A percentile compares a stretch with the other conserved stretches of the same genome.
Conservation (phyloP, 116 monocot species). For the Iris pallida region DNA sequence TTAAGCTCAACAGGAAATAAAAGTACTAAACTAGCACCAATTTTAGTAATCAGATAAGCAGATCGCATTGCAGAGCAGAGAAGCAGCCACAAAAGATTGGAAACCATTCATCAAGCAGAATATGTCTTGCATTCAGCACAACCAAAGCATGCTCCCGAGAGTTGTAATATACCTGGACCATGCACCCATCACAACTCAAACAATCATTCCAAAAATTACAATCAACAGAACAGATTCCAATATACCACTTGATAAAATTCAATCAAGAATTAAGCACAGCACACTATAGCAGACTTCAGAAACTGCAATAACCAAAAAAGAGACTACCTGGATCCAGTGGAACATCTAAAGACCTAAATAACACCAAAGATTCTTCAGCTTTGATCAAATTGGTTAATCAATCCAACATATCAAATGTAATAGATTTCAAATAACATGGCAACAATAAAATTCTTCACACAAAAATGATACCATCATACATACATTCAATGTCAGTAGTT, state of each 20-base stretch:
- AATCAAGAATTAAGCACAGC: slow-evolving; percentile 3
- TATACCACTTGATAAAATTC: background rate
- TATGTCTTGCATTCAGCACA: slow-evolving; percentile 20
- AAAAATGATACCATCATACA: too few relatives aligned
- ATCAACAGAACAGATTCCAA: background rate
- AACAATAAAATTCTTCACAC: too few relatives aligned
- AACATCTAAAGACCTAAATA: background rate
- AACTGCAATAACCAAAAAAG: background rate
- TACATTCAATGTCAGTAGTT: too few relatives aligned
- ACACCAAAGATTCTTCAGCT: background rate
- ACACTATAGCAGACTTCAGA: slow-evolving; percentile 1
- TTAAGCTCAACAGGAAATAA: too few relatives aligned
- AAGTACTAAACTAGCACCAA: too few relatives aligned
- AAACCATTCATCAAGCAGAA: slow-evolving; percentile 17
- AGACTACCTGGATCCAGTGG: background rate
- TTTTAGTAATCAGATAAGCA: slow-evolving; percentile 14
- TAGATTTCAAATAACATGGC: too few relatives aligned
- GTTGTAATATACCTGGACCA: slow-evolving; percentile 15
- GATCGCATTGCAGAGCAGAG: slow-evolving; percentile 1
- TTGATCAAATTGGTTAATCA: too few relatives aligned
- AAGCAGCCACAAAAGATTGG: slow-evolving; percentile 11
- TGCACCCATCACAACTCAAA: slow-evolving; percentile 12
- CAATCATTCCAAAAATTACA: slow-evolving; percentile 10
- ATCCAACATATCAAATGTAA: too few relatives aligned
- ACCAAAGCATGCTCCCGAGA: slow-evolving; percentile 17